phyloP scores from a whole-genome alignment of 306 rosid genomes.

The Quercus berberidifolia region DNA sequence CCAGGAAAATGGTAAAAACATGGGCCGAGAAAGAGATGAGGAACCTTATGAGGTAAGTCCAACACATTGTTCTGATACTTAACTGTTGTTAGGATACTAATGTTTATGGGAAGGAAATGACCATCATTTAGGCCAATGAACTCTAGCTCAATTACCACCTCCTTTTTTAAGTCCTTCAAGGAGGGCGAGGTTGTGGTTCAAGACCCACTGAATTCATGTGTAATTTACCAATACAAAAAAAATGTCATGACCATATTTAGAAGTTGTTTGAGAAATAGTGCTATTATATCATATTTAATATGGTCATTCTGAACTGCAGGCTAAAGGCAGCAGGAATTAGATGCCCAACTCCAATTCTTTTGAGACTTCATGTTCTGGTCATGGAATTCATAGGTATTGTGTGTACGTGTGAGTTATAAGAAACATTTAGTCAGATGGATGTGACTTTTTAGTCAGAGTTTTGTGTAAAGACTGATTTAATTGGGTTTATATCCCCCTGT shows the following conservation, averaged over 20 bases:
- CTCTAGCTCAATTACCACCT: too few relatives aligned
- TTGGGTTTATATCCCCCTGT: not conserved
- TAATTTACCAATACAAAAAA: too few relatives aligned
- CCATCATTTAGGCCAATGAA: too few relatives aligned
- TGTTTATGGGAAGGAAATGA: not conserved
- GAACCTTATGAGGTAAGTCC: constrained; percentile 69
- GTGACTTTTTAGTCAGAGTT: not conserved
- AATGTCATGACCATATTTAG: not conserved
- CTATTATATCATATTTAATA: not conserved
- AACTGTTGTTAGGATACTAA: not conserved
- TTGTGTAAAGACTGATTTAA: not conserved
- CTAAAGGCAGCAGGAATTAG: constrained; percentile 79
- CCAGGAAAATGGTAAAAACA: constrained; percentile 95
- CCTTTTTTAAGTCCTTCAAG: too few relatives aligned
- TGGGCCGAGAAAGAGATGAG: constrained; percentile 99
- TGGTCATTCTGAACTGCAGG: constrained; percentile 43
- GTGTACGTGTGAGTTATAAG: not conserved
- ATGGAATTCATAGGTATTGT: constrained; percentile 90
- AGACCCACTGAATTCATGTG: too few relatives aligned
- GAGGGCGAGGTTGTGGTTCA: too few relatives aligned
- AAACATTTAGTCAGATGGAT: not conserved
- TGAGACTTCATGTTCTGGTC: constrained; percentile 73
- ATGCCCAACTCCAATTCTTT: constrained; percentile 61
- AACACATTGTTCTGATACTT: not conserved
- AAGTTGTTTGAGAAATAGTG: not conserved